Base-by-base conservation (phyloP, 2,329 filamentous ascomycete genomes). In the Aspergillus ochraceus region DNA sequence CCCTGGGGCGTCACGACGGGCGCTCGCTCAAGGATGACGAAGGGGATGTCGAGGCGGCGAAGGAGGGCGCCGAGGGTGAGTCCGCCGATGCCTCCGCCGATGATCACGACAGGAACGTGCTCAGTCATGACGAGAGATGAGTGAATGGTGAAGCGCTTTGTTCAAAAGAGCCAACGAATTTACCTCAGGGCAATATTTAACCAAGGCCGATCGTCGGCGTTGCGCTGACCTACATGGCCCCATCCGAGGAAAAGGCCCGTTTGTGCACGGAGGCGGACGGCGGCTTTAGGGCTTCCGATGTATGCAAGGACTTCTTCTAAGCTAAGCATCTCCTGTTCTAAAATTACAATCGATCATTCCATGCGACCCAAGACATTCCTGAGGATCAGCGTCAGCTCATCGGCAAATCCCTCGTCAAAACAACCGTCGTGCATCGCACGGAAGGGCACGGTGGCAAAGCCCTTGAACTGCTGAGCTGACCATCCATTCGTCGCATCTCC, bases 11-110 rank as follows among this genome's bases (percentile, higher is more conserved):
- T 30, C 6, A 57, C 46, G n/a, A 42, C 54, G 4, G 54, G 26
- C 4, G 46, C 49, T 12, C 54, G 54, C 36, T 57, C 54, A 12
- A 57, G 32, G 14, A 57, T 47, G n/a, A 42, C 32, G 49, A 36
- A 57, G 47, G 14, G 30, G 12, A 57, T 32, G 9, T 49, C 54
- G 24, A 52, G 22, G 6, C 19, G n/a, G 6, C 39, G 30, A 11
- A 47, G 49, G 17, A 57, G n/a, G 19, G 32, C 39, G 12, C 45
- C 54, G 14, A 57, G 54, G 2, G 54, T 57, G 20, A 57, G 26
- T 8, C 54, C 54, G 6, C 47, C 54, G 45, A 57, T 57, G 12
- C 54, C 54, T 14, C 29, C 54, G 4, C 54, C 54, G 22, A 51
- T 36, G 24, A 57, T 57, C 29, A 57, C 26, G 5, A 57, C 54